Conservation (phyloP, 2,329 filamentous ascomycete genomes). For the Apiospora rasikravindrae region DNA sequence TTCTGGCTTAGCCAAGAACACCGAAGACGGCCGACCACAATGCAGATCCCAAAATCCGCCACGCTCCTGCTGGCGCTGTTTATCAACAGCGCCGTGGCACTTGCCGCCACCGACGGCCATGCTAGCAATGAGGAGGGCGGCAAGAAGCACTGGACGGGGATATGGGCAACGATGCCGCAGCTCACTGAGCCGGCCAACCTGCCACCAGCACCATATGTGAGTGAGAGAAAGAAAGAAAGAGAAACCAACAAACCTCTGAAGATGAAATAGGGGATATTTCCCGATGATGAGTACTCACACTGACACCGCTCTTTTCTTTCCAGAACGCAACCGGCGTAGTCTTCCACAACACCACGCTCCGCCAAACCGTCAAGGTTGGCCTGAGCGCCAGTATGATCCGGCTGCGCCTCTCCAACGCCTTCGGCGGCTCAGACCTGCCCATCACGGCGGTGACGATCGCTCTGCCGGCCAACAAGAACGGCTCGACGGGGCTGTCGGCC, state of each 20-base stretch:
- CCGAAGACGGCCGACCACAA: not conserved
- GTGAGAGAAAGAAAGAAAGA: constrained; percentile 28
- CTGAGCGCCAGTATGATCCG: constrained; percentile 59
- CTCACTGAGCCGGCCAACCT: constrained; percentile 64
- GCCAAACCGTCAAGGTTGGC: constrained; percentile 65
- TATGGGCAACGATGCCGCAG: constrained; percentile 68
- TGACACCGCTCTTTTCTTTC: not conserved
- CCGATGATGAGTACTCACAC: not conserved
- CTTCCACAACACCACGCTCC: constrained; percentile 64
- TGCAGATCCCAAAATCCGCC: not conserved
- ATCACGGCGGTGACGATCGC: constrained; percentile 63
- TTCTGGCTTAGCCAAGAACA: too few species aligned
- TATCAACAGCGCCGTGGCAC: not conserved
- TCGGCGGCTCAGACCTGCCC: constrained; percentile 61
- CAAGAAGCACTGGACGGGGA: constrained; percentile 60
- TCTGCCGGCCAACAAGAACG: constrained; percentile 49
- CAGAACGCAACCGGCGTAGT: constrained; percentile 58
- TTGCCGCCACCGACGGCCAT: constrained; percentile 1
- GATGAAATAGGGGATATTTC: not conserved
- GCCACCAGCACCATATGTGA: constrained; percentile 60
- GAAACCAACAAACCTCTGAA: too few species aligned
- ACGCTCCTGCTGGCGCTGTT: constrained; percentile 1
- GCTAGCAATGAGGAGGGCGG: not conserved
- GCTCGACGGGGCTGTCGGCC: constrained; percentile 53
- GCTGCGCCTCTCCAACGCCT: constrained; percentile 65